A percentile compares a stretch with the other conserved stretches of the same genome.
Evolutionary conservation across 306 rosid species (phyloP).

Genomic region (Malus sylvestris): DNA sequence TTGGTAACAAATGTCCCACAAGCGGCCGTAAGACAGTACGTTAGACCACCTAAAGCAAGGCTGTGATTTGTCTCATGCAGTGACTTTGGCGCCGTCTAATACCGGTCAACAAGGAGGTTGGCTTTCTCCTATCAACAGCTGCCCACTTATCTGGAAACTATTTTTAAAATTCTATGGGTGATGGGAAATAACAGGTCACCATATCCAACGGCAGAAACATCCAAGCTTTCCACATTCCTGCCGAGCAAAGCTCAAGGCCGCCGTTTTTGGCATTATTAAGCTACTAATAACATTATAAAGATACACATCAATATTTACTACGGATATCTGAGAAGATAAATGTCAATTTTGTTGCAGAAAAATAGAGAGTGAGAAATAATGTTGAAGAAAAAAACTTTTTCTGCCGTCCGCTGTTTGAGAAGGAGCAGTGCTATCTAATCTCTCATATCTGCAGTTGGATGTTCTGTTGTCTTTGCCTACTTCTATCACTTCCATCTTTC

Average conservation of each 20-base stretch:
- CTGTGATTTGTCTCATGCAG: slow-evolving; percentile 24
- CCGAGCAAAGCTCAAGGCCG: neutral
- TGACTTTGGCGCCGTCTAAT: slow-evolving; percentile 20
- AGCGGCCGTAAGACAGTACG: slow-evolving; percentile 4
- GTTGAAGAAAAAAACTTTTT: slow-evolving; percentile 11
- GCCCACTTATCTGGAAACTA: neutral
- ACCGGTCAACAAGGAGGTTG: neutral
- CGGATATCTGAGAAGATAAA: neutral
- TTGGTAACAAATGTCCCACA: neutral
- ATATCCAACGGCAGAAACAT: slow-evolving; percentile 12
- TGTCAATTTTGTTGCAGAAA: neutral
- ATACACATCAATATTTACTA: too few relatives aligned
- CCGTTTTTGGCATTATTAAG: neutral
- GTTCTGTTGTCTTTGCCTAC: slow-evolving; percentile 17
- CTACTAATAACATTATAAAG: neutral
- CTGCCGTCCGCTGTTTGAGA: slow-evolving; percentile 12
- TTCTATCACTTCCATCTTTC: slow-evolving; percentile 4
- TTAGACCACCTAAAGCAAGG: slow-evolving; percentile 5
- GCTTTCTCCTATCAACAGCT: neutral
- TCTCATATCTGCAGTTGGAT: slow-evolving; percentile 8
- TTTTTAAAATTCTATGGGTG: neutral
- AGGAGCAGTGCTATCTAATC: slow-evolving; percentile 11
- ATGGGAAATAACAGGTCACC: neutral
- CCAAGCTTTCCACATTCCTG: slow-evolving; percentile 12
- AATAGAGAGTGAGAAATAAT: neutral